phyloP scores from a whole-genome alignment of 208 protist species.

The Jaenimonas drosophilae region DNA sequence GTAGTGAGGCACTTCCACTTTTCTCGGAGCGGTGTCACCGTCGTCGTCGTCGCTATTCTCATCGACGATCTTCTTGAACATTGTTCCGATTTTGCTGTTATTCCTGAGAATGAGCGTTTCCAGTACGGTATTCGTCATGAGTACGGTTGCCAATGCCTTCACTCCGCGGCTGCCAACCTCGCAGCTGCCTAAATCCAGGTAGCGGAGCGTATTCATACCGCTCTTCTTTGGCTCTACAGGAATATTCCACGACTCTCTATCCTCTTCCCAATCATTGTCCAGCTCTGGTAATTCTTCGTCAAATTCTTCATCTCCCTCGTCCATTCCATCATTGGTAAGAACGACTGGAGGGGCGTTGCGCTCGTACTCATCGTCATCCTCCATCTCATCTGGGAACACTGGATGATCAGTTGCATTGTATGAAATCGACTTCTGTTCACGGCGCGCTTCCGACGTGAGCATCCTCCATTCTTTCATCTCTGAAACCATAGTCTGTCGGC shows the following conservation, averaged over 20 bases:
- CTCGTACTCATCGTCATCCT: constrained; percentile 28
- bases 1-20: constrained; percentile 21
- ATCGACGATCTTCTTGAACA: constrained; percentile 1
- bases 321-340: constrained; percentile 8
- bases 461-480: constrained; percentile 19
- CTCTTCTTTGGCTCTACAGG: constrained; percentile 23
- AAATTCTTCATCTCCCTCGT: constrained; percentile 11
- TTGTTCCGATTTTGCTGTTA: constrained; percentile 26
- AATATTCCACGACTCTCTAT: constrained; percentile 12
- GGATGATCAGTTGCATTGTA: background rate
- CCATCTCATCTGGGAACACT: background rate
- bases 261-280: too few species aligned
- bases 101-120: constrained; percentile 54
- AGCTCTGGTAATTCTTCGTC: constrained; percentile 11
- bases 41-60: constrained; percentile 12
- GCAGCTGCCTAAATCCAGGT: constrained; percentile 67
- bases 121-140: constrained; percentile 44
- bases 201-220: constrained; percentile 40
- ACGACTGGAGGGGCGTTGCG: constrained; percentile 16
- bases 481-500: constrained; percentile 6
- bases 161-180: constrained; percentile 43
- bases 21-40: background rate
- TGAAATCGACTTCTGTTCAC: background rate
- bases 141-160: constrained; percentile 24
- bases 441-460: constrained; percentile 7